A percentile compares a stretch with the other conserved stretches of the same genome.
These are phyloP conservation scores for Nicotiana paniculata DNA, from an alignment of 257 asterid species.

Conservation along the genomic window DNA sequence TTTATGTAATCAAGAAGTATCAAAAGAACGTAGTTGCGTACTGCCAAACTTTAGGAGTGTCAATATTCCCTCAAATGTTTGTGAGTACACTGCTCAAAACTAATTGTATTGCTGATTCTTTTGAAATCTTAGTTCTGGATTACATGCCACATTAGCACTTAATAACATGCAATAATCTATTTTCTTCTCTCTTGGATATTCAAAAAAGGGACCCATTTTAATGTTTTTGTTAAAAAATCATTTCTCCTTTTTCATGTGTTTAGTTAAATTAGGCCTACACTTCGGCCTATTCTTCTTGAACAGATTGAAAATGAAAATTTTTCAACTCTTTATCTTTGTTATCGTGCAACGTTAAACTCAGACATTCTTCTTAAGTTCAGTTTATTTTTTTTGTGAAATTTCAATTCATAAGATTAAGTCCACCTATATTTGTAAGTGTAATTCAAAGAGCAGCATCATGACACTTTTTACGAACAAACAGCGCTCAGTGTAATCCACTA, in stretches of 20 bases:
- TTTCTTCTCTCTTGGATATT: too few species aligned
- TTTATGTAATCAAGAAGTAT: neutral
- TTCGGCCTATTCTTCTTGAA: neutral
- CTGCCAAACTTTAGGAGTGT: neutral
- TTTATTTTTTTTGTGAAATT: neutral
- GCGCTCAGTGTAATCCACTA: neutral
- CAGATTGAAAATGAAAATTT: neutral
- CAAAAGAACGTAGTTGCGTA: neutral
- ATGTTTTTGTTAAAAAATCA: neutral
- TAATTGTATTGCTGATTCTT: neutral
- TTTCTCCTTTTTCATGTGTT: neutral
- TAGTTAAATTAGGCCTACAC: neutral
- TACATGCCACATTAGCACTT: too few species aligned
- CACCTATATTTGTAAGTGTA: neutral
- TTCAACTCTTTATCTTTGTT: neutral
- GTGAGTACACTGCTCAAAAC: neutral
- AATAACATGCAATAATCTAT: too few species aligned
- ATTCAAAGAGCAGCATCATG: neutral
- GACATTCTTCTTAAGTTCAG: neutral
- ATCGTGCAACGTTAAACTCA: neutral
- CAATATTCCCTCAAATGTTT: neutral
- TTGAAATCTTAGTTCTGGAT: too few species aligned
- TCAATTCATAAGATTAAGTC: neutral
- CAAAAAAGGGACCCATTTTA: neutral
- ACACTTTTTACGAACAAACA: neutral